These are phyloP conservation scores for Solanum arcanum DNA, from an alignment of 257 asterid species.

Conservation along the genomic window DNA sequence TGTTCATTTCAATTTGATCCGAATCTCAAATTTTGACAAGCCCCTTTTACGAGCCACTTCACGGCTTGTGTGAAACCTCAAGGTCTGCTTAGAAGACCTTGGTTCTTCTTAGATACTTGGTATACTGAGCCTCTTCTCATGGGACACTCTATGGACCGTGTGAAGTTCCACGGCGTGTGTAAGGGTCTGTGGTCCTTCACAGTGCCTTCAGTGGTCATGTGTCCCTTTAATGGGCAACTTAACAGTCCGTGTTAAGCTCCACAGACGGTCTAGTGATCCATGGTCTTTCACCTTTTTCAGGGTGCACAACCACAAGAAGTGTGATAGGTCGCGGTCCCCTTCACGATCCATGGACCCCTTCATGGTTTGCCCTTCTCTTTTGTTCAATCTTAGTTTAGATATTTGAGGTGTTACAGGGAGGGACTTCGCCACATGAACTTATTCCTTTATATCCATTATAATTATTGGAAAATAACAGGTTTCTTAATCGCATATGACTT, in stretches of 20 bases:
- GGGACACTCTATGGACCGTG: not conserved
- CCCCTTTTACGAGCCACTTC: not conserved
- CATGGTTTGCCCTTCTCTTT: not conserved
- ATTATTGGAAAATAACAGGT: not conserved
- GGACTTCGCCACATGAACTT: not conserved
- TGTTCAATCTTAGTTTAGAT: not conserved
- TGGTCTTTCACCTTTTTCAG: no score
- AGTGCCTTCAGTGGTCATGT: not conserved
- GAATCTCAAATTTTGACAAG: not conserved
- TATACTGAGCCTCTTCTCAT: not conserved
- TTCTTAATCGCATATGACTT: not conserved
- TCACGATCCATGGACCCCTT: not conserved
- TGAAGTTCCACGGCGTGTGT: not conserved
- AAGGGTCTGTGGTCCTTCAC: not conserved
- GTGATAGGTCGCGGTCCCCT: not conserved
- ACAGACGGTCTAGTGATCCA: not conserved
- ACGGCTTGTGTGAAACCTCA: not conserved
- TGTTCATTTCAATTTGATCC: not conserved
- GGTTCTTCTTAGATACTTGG: not conserved
- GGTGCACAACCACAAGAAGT: not conserved
- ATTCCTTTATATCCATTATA: not conserved
- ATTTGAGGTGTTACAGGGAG: not conserved
- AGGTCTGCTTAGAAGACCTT: accelerated
- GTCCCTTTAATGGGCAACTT: not conserved
- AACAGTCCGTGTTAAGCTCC: not conserved